These are phyloP conservation scores for Elymus sibiricus DNA, from an alignment of 176 grass and related monocot genomes.

Conservation along the genomic window DNA sequence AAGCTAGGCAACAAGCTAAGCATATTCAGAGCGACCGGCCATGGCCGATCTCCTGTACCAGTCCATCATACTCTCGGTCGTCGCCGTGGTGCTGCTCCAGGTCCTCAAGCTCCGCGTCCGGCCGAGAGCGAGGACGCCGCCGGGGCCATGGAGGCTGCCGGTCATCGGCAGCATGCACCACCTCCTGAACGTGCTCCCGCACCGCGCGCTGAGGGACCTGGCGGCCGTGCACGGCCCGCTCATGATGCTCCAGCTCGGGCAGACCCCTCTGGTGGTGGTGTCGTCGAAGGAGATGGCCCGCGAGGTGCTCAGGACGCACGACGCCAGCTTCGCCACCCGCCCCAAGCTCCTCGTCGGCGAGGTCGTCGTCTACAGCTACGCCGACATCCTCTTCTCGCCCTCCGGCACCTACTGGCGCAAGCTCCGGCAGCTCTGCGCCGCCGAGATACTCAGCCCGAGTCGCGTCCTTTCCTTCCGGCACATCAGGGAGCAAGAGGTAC, in stretches of 20 bases:
- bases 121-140: neutral
- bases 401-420: constrained; percentile 52
- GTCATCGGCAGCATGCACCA: no score
- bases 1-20: neutral
- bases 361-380: neutral
- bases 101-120: neutral
- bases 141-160: no score
- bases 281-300: no score
- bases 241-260: no score
- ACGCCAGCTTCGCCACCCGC: neutral
- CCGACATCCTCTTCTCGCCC: constrained; percentile 51
- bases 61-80: neutral
- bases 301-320: no score
- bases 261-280: no score
- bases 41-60: neutral
- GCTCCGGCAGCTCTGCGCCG: constrained; percentile 45
- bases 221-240: no score
- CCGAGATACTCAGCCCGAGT: constrained; percentile 47
- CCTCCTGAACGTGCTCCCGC: no score
- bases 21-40: neutral
- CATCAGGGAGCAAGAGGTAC: constrained; percentile 41
- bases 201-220: no score
- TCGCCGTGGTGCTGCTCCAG: neutral
- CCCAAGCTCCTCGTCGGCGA: constrained; percentile 3
- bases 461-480: constrained; percentile 42